Percentiles rank a stretch among this genome's conserved stretches.
These are phyloP conservation scores for Acanthamoeba triangularis DNA, from an alignment of 208 protist species.

Conservation along the genomic window DNA sequence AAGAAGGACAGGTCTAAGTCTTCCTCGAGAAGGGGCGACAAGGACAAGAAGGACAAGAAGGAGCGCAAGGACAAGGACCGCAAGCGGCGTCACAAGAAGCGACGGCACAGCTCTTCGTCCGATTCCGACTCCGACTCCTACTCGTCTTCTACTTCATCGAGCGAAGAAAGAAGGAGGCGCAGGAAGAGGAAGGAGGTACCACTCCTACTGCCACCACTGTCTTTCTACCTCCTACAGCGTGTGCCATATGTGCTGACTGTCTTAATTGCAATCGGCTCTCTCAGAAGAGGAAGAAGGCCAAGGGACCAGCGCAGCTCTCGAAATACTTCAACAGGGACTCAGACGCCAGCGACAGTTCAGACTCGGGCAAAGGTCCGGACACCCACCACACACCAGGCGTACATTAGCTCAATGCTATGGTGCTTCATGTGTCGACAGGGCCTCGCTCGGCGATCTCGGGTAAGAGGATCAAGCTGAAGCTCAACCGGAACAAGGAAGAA, in stretches of 20 bases:
- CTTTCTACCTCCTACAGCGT: neutral
- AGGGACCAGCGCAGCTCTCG: conserved; percentile 73
- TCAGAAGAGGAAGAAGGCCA: conserved; percentile 64
- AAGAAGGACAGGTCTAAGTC: conserved; percentile 27
- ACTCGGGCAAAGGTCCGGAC: neutral
- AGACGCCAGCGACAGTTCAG: neutral
- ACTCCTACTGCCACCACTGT: neutral
- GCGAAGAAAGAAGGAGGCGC: conserved; percentile 1
- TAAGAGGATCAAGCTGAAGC: conserved; percentile 76
- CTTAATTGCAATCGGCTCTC: neutral
- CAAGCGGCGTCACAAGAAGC: conserved; percentile 42
- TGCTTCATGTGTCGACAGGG: neutral
- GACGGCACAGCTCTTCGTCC: conserved; percentile 57
- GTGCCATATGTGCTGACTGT: neutral
- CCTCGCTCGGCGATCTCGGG: conserved; percentile 72
- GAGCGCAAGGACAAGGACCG: conserved; percentile 20
- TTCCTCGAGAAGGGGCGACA: neutral
- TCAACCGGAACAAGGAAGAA: conserved; percentile 48
- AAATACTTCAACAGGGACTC: conserved; percentile 66
- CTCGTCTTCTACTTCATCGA: neutral
- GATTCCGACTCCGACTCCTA: neutral
- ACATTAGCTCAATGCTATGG: neutral
- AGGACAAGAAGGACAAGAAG: neutral
- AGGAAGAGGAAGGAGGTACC: conserved; percentile 41
- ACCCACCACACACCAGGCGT: neutral